Conservation (phyloP, 805 yeast genomes). For the Saccharomycopsis amapae region DNA sequence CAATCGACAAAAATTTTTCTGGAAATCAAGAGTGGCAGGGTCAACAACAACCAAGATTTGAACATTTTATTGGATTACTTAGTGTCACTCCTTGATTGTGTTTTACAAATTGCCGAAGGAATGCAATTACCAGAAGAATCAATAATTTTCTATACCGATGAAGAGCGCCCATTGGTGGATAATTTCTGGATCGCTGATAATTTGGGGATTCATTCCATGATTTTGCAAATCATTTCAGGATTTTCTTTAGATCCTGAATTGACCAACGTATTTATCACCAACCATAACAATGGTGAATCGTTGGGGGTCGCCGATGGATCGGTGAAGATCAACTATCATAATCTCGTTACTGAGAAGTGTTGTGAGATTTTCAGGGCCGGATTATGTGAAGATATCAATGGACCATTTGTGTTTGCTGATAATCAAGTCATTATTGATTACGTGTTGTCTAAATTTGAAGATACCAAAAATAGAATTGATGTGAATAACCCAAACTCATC, state of each 20-base stretch:
- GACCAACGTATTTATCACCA: constrained; percentile 10
- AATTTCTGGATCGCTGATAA: constrained; percentile 47
- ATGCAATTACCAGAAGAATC: constrained; percentile 52
- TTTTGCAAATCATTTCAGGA: constrained; percentile 26
- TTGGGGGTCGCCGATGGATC: constrained; percentile 29
- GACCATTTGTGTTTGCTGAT: constrained; percentile 55
- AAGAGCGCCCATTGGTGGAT: constrained; percentile 25
- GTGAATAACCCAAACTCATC: no score
- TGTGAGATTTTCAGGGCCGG: constrained; percentile 60
- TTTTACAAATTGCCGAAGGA: constrained; percentile 68
- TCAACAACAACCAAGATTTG: no score
- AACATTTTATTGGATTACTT: constrained; percentile 37
- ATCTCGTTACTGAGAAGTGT: constrained; percentile 53
- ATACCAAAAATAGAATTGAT: no score
- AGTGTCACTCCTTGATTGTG: constrained; percentile 51
- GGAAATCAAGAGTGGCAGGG: no score
- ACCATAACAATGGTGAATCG: constrained; percentile 38
- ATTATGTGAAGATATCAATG: constrained; percentile 51
- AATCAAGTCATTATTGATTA: constrained; percentile 21
- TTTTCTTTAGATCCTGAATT: constrained; percentile 8
- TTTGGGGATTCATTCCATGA: constrained; percentile 34
- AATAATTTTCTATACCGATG: constrained; percentile 28
- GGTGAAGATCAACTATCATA: constrained; percentile 29
- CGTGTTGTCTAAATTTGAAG: no score
- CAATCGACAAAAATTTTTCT: no score